Base-by-base conservation (phyloP, 2,329 filamentous ascomycete species). In the Xylaria sp. region DNA sequence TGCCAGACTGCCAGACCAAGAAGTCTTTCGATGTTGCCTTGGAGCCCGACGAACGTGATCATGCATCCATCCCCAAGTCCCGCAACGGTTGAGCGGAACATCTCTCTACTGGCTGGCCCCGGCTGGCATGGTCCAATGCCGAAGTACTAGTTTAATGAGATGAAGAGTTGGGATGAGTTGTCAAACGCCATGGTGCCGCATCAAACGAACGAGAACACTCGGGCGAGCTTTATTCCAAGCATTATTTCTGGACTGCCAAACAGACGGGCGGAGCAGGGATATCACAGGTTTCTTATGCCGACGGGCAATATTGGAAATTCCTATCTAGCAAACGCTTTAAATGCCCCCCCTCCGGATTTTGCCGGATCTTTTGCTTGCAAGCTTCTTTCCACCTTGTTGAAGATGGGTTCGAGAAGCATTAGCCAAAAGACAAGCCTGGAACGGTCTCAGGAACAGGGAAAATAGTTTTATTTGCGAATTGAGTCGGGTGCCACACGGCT, bases 401-500 rank as follows among this genome's bases (percentile, higher is more conserved):
- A 34, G 29, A 34, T 13, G 16, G 16, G 16, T n/a, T 34, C 29
- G 29, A 34, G 29, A 34, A 34, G 29, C 29, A 13, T 34, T 34
- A 3, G 16, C 29, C 29, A 34, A 34, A 34, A 13, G 29, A 9
- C 24, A 18, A n/a, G 38, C 40, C 43, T 44, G 47, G 48, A 34
- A 50, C 24, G 38, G 22, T 44, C 43, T 43, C 37, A 49, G 50
- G 37, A 52, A 45, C 50, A 53, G 39, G n/a, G 50, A 48, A 47
- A 13, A 55, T 22, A 46, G 46, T 60, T 57, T 57, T 53, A 60
- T 60, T 60, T 51, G 29, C 40, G 46, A 51, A 49, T 54, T 47
- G 41, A 37, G 53, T 44, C 44, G 50, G 47, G 52, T 54, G 53
- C 48, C 51, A 50, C 38, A 8, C 24, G 37, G 44, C 48, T 54